Conservation (phyloP, 768 basidiomycete species). For the Hericium alpestre region DNA sequence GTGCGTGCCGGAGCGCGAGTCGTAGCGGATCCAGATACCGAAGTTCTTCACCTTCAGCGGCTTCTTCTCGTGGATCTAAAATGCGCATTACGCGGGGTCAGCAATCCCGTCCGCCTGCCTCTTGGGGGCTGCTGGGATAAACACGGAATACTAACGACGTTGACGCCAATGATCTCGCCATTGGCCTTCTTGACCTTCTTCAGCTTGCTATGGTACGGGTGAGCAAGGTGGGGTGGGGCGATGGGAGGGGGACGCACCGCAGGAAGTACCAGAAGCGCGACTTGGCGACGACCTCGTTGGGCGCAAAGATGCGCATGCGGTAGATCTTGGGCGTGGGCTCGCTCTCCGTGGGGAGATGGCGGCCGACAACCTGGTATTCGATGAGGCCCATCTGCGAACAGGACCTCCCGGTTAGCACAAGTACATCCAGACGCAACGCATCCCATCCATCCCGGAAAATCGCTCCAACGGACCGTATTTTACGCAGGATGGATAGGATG, state of each 20-base stretch:
- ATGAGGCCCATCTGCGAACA: conserved; percentile 56
- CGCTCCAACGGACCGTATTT: conserved; percentile 1
- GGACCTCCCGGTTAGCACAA: neutral
- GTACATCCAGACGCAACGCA: neutral
- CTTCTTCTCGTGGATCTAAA: conserved; percentile 94
- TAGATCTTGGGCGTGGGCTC: conserved; percentile 97
- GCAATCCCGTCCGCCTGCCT: conserved; percentile 68
- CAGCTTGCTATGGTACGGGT: conserved; percentile 51
- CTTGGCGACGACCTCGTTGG: conserved; percentile 97
- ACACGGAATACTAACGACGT: conserved; percentile 66
- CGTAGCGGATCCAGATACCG: conserved; percentile 98
- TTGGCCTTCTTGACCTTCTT: conserved; percentile 99
- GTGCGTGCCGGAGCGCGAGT: conserved; percentile 98
- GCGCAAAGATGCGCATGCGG: conserved; percentile 99
- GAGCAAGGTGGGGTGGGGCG: neutral
- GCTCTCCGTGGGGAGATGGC: conserved; percentile 88
- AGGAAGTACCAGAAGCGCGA: conserved; percentile 99
- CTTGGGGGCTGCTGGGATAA: conserved; percentile 59
- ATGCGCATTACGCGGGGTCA: conserved; percentile 12
- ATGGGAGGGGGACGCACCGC: conserved; percentile 36
- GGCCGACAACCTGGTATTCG: conserved; percentile 96
- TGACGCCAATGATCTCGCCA: conserved; percentile 98
- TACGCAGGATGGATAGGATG: neutral
- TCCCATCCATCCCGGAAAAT: conserved; percentile 2
- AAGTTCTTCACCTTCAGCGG: conserved; percentile 99